Evolutionary conservation across 148 eudicot genomes (phyloP), one percentile per base, ranked within the genome.

Genomic region (Vaccinium darrowii): DNA sequence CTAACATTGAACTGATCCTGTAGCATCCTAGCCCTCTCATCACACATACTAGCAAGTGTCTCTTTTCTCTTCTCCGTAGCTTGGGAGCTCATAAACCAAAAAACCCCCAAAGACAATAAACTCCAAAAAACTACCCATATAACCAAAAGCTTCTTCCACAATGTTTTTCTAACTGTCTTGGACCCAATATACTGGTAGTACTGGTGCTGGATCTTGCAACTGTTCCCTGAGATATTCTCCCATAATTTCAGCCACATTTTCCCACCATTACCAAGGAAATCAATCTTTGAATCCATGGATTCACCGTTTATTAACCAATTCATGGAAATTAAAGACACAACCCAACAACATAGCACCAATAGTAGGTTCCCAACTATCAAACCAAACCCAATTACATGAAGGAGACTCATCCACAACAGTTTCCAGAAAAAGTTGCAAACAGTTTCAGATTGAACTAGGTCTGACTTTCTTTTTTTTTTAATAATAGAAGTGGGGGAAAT

Each of bases 1-100:
- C 99, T 97, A 43, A 97, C 98, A 91, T 97, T 97, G 63, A 97
- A 97, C 92, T 97, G 99, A 91, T 97, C 99, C 58, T 97, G 98
- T 82, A 97, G 84, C 99, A 97, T 95, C 84, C 99, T 90, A 85
- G 99, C 96, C 81, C 99, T 94, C 89, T 97, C 99, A 91, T 97
- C 99, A 87, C 99, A 97, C 99, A 97, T 95, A 49, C 95, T 97
- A 72, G 89, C 89, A 78, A 97, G 89, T 21, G 90, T 86, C 79
- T 97, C 99, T 88, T 93, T 97, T 89, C 99, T 95, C 92, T 90
- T 95, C 81, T 97, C 98, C 81, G 79, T 36, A 79, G 88, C 93
- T 75, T 91, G 91, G 33, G 95, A 93, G 81, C 86, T 88, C 93
- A 93, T 89, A 75, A 82, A 91, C 92, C 92, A 92, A 63, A 89